phyloP scores from a whole-genome alignment of 805 yeast species.

The Peterozyma xylosa region DNA sequence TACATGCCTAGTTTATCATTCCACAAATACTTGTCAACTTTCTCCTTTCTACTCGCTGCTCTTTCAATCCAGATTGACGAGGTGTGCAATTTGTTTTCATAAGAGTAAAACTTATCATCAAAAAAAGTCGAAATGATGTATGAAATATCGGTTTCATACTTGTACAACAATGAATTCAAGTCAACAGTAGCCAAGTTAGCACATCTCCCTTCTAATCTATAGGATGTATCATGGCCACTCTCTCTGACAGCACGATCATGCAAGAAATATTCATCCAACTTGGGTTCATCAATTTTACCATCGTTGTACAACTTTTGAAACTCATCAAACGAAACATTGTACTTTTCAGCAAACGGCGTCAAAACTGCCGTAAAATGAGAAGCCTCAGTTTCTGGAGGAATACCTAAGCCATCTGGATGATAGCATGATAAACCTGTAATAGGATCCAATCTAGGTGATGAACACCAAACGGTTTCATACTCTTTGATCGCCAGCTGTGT shows the following conservation, averaged over 20 bases:
- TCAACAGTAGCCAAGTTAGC: slow-evolving; percentile 90
- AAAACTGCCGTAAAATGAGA: slow-evolving; percentile 76
- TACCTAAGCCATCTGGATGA: slow-evolving; percentile 86
- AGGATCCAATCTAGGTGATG: slow-evolving; percentile 64
- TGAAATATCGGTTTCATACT: slow-evolving; percentile 85
- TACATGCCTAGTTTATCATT: slow-evolving; percentile 69
- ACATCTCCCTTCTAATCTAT: slow-evolving; percentile 83
- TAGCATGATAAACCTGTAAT: slow-evolving; percentile 79
- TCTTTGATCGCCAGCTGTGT: slow-evolving; percentile 79
- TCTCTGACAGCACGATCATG: slow-evolving; percentile 96
- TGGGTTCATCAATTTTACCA: slow-evolving; percentile 63
- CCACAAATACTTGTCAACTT: slow-evolving; percentile 73
- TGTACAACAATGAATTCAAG: slow-evolving; percentile 76
- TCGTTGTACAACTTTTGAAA: slow-evolving; percentile 66
- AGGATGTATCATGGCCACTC: slow-evolving; percentile 92
- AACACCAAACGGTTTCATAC: slow-evolving; percentile 74
- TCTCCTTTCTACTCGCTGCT: slow-evolving; percentile 45
- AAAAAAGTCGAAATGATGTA: slow-evolving; percentile 48
- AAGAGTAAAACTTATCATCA: slow-evolving; percentile 34
- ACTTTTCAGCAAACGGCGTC: slow-evolving; percentile 58
- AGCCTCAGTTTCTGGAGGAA: slow-evolving; percentile 94
- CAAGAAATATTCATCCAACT: slow-evolving; percentile 78
- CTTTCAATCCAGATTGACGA: slow-evolving; percentile 54
- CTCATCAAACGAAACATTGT: slow-evolving; percentile 47
- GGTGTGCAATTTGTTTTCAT: slow-evolving; percentile 32